A percentile compares a stretch with the other conserved stretches of the same genome.
Conservation (phyloP, 1,139 yeast species). For the Protomyces inouyei region DNA sequence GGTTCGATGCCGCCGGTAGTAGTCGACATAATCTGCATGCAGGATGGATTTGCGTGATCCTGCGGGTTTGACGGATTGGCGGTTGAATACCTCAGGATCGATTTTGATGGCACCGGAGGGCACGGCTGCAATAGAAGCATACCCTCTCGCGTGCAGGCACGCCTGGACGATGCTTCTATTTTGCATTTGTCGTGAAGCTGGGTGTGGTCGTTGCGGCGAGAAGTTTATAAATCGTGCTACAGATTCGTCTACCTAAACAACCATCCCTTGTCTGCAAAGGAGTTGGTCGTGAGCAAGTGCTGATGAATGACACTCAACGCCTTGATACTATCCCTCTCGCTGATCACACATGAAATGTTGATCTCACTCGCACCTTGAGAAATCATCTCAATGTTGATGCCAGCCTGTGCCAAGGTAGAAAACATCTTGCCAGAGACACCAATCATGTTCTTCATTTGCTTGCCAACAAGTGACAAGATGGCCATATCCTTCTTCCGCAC, state of each 20-base stretch:
- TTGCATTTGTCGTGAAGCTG: not conserved
- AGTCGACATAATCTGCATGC: slow-evolving; percentile 23
- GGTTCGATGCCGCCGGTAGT: slow-evolving; percentile 5
- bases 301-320: slow-evolving; percentile 85
- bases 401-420: slow-evolving; percentile 85
- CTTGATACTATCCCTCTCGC: slow-evolving; percentile 71
- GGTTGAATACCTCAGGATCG: slow-evolving; percentile 2
- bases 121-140: not conserved
- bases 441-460: slow-evolving; percentile 91
- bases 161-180: not conserved
- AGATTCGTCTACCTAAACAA: slow-evolving; percentile 6
- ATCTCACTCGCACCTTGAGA: slow-evolving; percentile 98
- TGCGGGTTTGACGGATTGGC: slow-evolving; percentile 10
- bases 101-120: slow-evolving; percentile 12
- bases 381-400: slow-evolving; percentile 93
- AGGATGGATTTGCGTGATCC: slow-evolving; percentile 12
- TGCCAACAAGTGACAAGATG: slow-evolving; percentile 89
- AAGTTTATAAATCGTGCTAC: not conserved
- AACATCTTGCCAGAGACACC: slow-evolving; percentile 99
- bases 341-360: slow-evolving; percentile 90
- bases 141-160: not conserved
- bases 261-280: slow-evolving; percentile 24
- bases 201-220: not conserved
- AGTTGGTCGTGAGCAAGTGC: slow-evolving; percentile 46
- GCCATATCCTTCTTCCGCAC: slow-evolving; percentile 85